A percentile compares a stretch with the other conserved stretches of the same genome.
Evolutionary conservation across 2,329 filamentous ascomycete species (phyloP).

Genomic region (Colletotrichum sp.): DNA sequence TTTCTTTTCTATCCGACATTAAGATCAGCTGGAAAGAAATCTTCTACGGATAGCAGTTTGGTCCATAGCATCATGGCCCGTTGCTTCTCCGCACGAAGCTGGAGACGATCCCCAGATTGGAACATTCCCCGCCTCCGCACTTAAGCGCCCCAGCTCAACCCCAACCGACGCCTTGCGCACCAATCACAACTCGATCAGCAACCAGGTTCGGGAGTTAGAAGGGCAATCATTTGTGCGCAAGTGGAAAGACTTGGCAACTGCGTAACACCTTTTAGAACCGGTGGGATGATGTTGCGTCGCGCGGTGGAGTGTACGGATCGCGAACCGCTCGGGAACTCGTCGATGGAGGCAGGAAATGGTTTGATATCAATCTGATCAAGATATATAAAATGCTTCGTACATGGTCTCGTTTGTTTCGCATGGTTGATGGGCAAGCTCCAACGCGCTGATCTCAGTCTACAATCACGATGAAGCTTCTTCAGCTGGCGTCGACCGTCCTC

Average conservation of each 20-base stretch:
- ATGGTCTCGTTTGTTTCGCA: not conserved
- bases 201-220: not conserved
- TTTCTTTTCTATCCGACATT: not conserved
- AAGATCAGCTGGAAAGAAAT: not conserved
- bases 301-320: not conserved
- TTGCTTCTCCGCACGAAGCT: not conserved
- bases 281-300: not conserved
- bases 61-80: not conserved
- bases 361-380: not conserved
- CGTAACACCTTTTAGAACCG: not conserved
- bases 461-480: not conserved
- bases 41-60: not conserved
- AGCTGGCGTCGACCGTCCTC: not conserved
- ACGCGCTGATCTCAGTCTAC: not conserved
- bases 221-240: slow-evolving; percentile 16
- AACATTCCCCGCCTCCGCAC: slow-evolving; percentile 2
- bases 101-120: not conserved
- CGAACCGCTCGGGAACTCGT: not conserved
- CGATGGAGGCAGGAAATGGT: not conserved
- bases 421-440: not conserved
- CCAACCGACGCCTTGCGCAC: slow-evolving; percentile 4
- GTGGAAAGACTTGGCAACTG: not conserved
- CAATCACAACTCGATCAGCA: not conserved
- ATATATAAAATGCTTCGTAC: not conserved
- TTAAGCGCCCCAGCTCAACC: slow-evolving; percentile 7